A percentile compares a stretch with the other conserved stretches of the same genome.
phyloP scores from a whole-genome alignment of 176 grass and related monocot genomes.

The Areca catechu region DNA sequence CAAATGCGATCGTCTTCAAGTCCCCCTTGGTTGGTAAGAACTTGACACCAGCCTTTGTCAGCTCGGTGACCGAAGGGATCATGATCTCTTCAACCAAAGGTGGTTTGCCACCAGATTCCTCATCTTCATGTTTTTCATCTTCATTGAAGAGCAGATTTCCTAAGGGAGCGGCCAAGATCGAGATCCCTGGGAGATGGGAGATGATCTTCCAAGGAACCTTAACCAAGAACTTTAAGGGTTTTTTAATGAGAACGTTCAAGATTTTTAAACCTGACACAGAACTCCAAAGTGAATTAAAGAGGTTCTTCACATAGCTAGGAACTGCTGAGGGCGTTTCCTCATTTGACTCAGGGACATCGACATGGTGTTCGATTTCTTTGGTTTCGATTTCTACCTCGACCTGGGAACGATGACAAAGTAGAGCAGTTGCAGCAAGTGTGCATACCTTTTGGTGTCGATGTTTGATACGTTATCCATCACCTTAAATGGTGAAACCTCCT shows the following conservation, averaged over 20 bases:
- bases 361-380: constrained; percentile 42
- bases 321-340: constrained; percentile 4
- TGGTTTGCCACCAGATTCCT: constrained; percentile 31
- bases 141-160: constrained; percentile 34
- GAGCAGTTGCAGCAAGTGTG: constrained; percentile 68
- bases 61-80: constrained; percentile 66
- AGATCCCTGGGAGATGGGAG: constrained; percentile 47
- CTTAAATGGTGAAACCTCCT: constrained; percentile 71
- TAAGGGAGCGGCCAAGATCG: constrained; percentile 36
- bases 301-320: constrained; percentile 35
- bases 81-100: constrained; percentile 90
- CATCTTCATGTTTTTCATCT: constrained; percentile 8
- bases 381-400: constrained; percentile 26
- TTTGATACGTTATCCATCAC: constrained; percentile 44
- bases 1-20: constrained; percentile 47
- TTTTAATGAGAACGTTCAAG: constrained; percentile 33
- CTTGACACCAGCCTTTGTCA: constrained; percentile 40
- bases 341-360: not conserved
- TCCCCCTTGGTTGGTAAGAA: constrained; percentile 44
- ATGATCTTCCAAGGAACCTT: constrained; percentile 84
- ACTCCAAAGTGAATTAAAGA: constrained; percentile 33
- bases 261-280: constrained; percentile 33
- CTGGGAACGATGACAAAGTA: constrained; percentile 52
- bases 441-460: constrained; percentile 36
- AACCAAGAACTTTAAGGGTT: constrained; percentile 26